Conservation (phyloP, 2,329 filamentous ascomycete genomes). For the Raffaelea arxii region DNA sequence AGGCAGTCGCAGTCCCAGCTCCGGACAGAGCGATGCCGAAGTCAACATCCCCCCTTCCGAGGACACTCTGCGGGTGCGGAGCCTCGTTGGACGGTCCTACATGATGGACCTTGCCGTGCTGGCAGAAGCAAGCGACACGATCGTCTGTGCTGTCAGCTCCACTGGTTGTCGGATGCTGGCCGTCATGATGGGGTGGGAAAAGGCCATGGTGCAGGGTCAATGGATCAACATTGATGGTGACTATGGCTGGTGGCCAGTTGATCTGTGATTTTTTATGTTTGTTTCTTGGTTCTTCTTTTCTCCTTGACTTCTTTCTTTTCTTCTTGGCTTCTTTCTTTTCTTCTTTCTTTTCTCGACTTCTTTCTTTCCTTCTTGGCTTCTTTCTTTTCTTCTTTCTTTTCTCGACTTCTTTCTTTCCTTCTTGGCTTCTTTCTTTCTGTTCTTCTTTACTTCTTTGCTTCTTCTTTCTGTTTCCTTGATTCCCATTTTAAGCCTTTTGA, state of each 20-base stretch:
- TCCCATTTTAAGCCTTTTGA: background rate
- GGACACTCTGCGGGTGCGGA: conserved; percentile 56
- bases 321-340: no score
- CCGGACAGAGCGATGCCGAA: background rate
- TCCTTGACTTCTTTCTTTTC: no score
- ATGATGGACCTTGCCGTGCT: conserved; percentile 71
- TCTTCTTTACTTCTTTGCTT: background rate
- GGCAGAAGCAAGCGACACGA: conserved; percentile 53
- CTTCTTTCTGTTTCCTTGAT: background rate
- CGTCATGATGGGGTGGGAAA: conserved; percentile 83
- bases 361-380: no score
- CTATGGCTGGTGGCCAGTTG: conserved; percentile 41
- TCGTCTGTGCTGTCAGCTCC: conserved; percentile 69
- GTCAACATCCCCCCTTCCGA: conserved; percentile 23
- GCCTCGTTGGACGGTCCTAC: conserved; percentile 71
- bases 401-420: no score
- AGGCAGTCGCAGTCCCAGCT: background rate
- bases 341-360: no score
- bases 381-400: no score
- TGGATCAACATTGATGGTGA: conserved; percentile 77
- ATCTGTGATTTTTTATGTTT: background rate
- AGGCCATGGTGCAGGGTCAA: conserved; percentile 44
- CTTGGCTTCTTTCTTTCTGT: background rate
- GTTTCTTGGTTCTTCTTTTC: no score
- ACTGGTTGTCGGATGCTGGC: conserved; percentile 64